These are phyloP conservation scores for Colletotrichum godetiae DNA, from an alignment of 2,329 filamentous ascomycete species.

Conservation along the genomic window DNA sequence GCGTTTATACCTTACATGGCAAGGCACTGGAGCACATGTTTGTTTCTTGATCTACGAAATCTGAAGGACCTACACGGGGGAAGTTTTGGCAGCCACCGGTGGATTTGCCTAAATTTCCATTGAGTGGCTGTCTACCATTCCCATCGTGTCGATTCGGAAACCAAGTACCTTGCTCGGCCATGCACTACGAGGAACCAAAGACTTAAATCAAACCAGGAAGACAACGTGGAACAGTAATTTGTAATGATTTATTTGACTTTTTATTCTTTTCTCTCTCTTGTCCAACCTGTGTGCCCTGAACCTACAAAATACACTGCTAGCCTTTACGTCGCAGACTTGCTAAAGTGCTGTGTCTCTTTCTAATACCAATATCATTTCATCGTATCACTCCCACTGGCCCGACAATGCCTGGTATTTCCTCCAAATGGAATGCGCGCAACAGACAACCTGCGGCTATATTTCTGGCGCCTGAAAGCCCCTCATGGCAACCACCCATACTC, in stretches of 20 bases:
- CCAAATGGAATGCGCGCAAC: conserved; percentile 26
- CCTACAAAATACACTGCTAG: conserved; percentile 22
- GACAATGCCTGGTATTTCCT: conserved; percentile 31
- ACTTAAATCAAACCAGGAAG: neutral
- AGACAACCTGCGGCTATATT: conserved; percentile 10
- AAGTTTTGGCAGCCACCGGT: neutral
- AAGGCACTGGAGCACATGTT: neutral
- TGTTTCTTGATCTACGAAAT: neutral
- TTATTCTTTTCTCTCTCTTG: neutral
- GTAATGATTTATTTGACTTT: neutral
- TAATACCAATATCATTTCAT: conserved; percentile 28
- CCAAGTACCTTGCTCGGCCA: neutral
- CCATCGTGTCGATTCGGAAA: too few species aligned
- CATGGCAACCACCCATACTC: conserved; percentile 19
- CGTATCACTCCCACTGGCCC: conserved; percentile 26
- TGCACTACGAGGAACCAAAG: neutral
- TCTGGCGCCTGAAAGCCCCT: conserved; percentile 20
- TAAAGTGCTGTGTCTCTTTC: conserved; percentile 4
- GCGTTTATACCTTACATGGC: neutral
- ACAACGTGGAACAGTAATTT: neutral
- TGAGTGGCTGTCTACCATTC: neutral
- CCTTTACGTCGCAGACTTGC: neutral
- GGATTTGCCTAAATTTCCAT: neutral
- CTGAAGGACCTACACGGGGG: neutral
- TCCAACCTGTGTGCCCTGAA: neutral